A percentile compares a stretch with the other conserved stretches of the same genome.
Conservation (phyloP, 495 filamentous ascomycete species). For the Alectoria sarmentosa region DNA sequence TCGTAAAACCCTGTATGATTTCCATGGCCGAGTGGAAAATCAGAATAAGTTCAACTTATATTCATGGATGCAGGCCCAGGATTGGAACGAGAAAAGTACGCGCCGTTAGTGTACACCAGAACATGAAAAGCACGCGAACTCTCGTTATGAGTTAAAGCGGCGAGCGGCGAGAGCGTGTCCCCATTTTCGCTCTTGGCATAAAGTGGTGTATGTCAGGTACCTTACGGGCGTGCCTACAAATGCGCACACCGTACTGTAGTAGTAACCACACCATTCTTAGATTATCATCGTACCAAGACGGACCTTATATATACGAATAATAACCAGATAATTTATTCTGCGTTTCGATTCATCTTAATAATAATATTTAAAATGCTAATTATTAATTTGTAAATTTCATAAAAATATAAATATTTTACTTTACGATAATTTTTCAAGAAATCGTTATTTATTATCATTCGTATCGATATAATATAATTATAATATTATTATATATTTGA, state of each 20-base stretch:
- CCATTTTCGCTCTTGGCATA: no score
- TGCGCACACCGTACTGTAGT: neutral
- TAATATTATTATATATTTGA: neutral
- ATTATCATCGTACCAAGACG: neutral
- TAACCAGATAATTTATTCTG: neutral
- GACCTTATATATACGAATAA: neutral
- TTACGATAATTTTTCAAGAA: no score
- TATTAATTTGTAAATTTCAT: neutral
- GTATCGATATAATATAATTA: neutral
- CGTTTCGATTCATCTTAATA: neutral
- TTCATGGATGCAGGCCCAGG: neutral
- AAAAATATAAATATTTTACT: neutral
- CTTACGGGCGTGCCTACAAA: neutral
- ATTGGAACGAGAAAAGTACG: neutral
- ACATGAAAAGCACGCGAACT: neutral
- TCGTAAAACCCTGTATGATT: neutral
- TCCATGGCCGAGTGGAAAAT: neutral
- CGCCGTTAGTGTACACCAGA: neutral
- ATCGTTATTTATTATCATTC: no score
- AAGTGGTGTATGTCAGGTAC: no score
- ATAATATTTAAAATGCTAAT: neutral
- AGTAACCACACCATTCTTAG: neutral
- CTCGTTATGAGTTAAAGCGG: no score
- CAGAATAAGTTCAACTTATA: neutral
- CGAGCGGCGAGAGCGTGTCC: no score